Evolutionary conservation across 495 filamentous ascomycete genomes (phyloP).

Genomic region (Jackrogersella minutella): DNA sequence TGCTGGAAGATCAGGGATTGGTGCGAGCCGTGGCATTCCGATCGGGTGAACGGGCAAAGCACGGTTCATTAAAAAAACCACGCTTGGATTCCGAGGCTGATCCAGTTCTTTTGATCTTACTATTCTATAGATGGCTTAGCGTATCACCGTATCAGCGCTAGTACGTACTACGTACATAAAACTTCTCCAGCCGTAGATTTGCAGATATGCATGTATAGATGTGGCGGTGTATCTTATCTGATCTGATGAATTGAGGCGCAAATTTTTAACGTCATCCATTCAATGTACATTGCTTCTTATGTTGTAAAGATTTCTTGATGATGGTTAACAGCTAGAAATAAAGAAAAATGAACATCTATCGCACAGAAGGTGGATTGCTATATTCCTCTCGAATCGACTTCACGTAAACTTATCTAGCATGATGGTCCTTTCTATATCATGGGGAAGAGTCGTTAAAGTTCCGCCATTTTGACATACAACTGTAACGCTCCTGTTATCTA

Average conservation of each 20-base stretch:
- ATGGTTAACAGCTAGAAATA: too few species aligned
- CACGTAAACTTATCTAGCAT: too few species aligned
- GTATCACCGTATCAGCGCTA: too few species aligned
- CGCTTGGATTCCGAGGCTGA: neutral
- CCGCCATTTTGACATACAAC: too few species aligned
- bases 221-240: conserved; percentile 34
- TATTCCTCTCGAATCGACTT: too few species aligned
- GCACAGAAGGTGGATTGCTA: too few species aligned
- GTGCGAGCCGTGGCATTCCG: conserved; percentile 46
- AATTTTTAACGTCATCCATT: neutral
- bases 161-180: neutral
- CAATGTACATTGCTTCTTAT: too few species aligned
- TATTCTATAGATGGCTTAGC: conserved; percentile 12
- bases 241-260: conserved; percentile 12
- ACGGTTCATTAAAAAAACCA: conserved; percentile 17
- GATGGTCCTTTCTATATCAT: too few species aligned
- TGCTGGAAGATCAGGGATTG: conserved; percentile 12
- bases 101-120: conserved; percentile 6
- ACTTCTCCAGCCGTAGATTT: conserved; percentile 14
- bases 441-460: too few species aligned
- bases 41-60: conserved; percentile 38
- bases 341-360: too few species aligned
- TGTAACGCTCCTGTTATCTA: too few species aligned
- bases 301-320: too few species aligned
- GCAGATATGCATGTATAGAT: conserved; percentile 7